Evolutionary conservation across 2,329 filamentous ascomycete genomes (phyloP), one percentile per base, ranked within the genome.

Genomic region (Teratosphaeria gauchensis): DNA sequence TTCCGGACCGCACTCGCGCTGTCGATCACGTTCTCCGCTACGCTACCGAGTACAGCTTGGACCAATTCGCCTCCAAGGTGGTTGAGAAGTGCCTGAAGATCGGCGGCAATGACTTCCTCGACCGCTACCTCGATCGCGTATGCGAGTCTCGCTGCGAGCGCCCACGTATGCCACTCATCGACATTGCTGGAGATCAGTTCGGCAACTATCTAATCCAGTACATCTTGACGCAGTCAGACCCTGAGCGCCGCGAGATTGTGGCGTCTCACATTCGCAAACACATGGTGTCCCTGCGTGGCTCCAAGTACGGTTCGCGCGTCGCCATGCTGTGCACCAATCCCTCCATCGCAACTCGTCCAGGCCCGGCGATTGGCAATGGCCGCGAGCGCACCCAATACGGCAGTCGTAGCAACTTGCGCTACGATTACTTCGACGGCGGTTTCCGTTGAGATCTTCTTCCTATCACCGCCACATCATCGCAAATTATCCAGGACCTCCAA

Each of bases 51-150:
- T 99, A 97, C 76, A 97, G 92, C 75, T 96, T 95, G 83, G 94
- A 99, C 68, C 94, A 99, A 71, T 99, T 96, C 72, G 95, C 94
- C 51, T 99, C 94, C 61, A 99, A 99, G 76, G 94, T 99, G 52
- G 92, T 99, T 61, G 92, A 99, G 77, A 99, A 99, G 77, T 99
- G 94, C 69, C 84, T 99, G 66, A 99, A 99, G 79, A 95, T 99
- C 76, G 90, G 92, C 52, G 90, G 91, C 31, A 76, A 82, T 30
- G 92, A 97, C 53, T 99, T 99, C 71, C 82, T 99, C 51, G 84
- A 91, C 61, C 90, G 90, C 62, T 99, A 97, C 71, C 85, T 99
- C 60, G 88, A 95, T 72, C 88, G 92, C 61, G 91, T 99, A 61
- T 97, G 92, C 72, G 92, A 96, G 73, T 90, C 90, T 59, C 89